phyloP scores from a whole-genome alignment of 2,329 filamentous ascomycete genomes.

The Phoma herbarum region DNA sequence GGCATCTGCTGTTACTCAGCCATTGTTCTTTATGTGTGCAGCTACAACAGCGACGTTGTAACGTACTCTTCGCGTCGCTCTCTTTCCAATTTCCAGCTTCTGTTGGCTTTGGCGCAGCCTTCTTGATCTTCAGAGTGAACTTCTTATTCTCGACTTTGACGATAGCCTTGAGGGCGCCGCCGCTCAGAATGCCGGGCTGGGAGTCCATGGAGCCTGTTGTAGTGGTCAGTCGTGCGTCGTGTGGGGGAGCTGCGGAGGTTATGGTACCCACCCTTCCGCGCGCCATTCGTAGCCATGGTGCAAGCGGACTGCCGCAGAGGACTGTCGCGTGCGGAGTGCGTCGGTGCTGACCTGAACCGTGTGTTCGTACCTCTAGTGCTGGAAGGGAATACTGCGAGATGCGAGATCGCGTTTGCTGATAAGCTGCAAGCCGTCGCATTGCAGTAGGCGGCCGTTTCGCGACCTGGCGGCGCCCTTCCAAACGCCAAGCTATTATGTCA shows the following conservation, averaged over 20 bases:
- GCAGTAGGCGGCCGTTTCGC: slow-evolving; percentile 10
- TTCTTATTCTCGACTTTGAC: slow-evolving; percentile 54
- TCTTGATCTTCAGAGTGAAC: slow-evolving; percentile 63
- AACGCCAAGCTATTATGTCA: slow-evolving; percentile 21
- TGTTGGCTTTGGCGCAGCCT: slow-evolving; percentile 67
- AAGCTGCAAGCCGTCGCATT: slow-evolving; percentile 25
- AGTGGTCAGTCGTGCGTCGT: slow-evolving; percentile 31
- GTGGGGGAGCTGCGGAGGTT: slow-evolving; percentile 26
- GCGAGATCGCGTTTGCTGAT: slow-evolving; percentile 27
- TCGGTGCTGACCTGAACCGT: slow-evolving; percentile 26
- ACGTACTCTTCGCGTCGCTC: slow-evolving; percentile 68
- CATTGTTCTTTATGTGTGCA: background rate
- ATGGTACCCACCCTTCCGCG: slow-evolving; percentile 47
- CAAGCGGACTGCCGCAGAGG: slow-evolving; percentile 4
- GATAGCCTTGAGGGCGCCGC: slow-evolving; percentile 41
- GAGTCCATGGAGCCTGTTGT: slow-evolving; percentile 36
- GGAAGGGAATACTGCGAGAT: slow-evolving; percentile 17
- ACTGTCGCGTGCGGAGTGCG: slow-evolving; percentile 48
- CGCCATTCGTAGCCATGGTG: slow-evolving; percentile 49
- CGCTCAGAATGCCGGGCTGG: slow-evolving; percentile 42
- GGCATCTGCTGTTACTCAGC: slow-evolving; percentile 24
- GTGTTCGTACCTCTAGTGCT: background rate
- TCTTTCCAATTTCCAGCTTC: slow-evolving; percentile 78
- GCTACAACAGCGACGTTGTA: background rate
- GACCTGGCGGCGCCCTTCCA: slow-evolving; percentile 18